Conservation (phyloP, 805 yeast species). For the Sungouiozyma ichnusensis region DNA sequence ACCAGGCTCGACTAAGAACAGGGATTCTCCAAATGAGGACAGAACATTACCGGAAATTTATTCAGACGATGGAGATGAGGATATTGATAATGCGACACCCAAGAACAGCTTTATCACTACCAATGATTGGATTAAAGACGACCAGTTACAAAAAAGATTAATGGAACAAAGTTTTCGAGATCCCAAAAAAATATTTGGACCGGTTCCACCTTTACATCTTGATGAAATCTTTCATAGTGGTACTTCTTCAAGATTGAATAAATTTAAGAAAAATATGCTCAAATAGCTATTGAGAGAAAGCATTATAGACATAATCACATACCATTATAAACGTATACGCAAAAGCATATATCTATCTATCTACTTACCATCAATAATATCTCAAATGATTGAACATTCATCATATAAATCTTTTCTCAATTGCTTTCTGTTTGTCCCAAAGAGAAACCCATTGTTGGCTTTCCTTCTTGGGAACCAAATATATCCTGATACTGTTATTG, state of each 20-base stretch:
- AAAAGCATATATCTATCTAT: not conserved
- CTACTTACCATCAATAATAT: not conserved
- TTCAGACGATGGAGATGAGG: conserved; percentile 44
- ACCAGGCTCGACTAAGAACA: not conserved
- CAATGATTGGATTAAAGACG: conserved; percentile 55
- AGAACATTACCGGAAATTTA: conserved; percentile 36
- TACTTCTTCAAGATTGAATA: conserved; percentile 34
- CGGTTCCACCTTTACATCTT: conserved; percentile 56
- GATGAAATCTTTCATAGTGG: conserved; percentile 49
- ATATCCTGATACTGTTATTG: conserved; percentile 61
- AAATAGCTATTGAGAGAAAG: no score
- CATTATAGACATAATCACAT: conserved; percentile 3
- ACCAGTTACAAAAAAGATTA: conserved; percentile 39
- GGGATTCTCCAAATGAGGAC: conserved; percentile 7
- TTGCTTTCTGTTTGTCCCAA: conserved; percentile 55
- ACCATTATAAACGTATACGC: not conserved
- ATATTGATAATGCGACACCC: conserved; percentile 25
- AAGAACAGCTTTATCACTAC: conserved; percentile 22
- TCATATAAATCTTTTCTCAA: conserved; percentile 34
- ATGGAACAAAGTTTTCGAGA: conserved; percentile 42
- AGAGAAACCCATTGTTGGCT: conserved; percentile 51
- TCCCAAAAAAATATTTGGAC: conserved; percentile 65
- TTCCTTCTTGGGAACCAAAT: conserved; percentile 67
- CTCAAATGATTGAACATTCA: not conserved
- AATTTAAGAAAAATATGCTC: conserved; percentile 28